Base-by-base conservation (phyloP, 176 grass and related monocot species). In the Cenchrus fungigraminus region DNA sequence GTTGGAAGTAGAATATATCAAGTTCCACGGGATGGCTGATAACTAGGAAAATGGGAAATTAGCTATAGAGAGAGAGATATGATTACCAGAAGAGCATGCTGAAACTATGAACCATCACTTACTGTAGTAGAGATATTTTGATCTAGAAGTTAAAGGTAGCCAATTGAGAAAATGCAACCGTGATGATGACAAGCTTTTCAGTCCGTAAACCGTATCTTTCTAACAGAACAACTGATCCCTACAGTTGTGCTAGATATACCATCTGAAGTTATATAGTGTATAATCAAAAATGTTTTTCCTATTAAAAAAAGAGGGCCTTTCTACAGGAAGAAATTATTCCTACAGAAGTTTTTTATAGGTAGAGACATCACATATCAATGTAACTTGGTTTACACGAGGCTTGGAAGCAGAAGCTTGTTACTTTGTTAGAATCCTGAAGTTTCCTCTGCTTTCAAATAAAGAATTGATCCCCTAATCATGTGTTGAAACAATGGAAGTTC, bases 381-480 rank as follows among this genome's bases (percentile, higher is more conserved):
- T 32, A 32, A 32, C 31, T 32, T 32, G 47, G 19, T 28, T 79
- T 15, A 70, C 51, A 45, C 25, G 37, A 73, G 15, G 32, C 34
- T 58, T 85, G 82, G 44, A 84, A 76, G 71, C 29, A 65, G 19
- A 84, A 64, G n/a, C 6, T 66, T 81, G 34, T 32, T 32, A 32
- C 31, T 32, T 32, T 32, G 31, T 66, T 66, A 31, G 8, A 83
- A 57, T 86, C 66, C 57, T 66, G 9, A 65, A 85, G 9, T 64
- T 81, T 65, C 13, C 10, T 82, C 46, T 64, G 15, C 47, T 82
- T 81, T 54, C 6, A 64, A 89, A 89, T 7, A 61, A 46, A 28
- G 65, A 43, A 82, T 77, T 37, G 17, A 15, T 4, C 34, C 37
- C 37, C 5, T 51, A 64, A 67, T 45, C 58, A 82, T 64, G 44